Evolutionary conservation across 345 rosid species (phyloP).

Genomic region (Gossypium sturtianum): DNA sequence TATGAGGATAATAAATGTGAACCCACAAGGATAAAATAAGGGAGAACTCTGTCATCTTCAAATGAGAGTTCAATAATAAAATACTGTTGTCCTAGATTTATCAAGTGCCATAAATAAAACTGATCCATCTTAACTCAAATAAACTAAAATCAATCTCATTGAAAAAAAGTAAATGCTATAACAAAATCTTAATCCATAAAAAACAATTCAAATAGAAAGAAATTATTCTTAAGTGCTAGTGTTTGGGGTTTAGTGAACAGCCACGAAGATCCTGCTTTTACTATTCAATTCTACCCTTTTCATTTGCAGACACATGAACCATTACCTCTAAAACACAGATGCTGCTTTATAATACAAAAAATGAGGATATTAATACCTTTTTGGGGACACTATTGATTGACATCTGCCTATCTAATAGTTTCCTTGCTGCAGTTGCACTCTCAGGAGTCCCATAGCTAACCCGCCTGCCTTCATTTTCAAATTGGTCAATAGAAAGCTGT

Average conservation of each 20-base stretch:
- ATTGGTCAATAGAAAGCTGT: slow-evolving; percentile 91
- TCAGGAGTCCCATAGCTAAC: slow-evolving; percentile 94
- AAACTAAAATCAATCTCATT: neutral
- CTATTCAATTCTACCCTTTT: neutral
- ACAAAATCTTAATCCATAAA: neutral
- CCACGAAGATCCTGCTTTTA: neutral
- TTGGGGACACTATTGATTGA: slow-evolving; percentile 89
- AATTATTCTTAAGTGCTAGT: neutral
- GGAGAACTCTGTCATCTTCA: neutral
- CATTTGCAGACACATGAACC: neutral
- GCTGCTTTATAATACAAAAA: neutral
- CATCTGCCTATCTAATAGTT: slow-evolving; percentile 93
- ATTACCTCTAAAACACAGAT: neutral
- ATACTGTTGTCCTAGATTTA: neutral
- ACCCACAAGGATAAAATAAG: neutral
- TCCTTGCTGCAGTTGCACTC: slow-evolving; percentile 94
- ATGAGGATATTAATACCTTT: slow-evolving; percentile 44
- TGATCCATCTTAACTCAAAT: neutral
- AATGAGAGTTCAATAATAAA: neutral
- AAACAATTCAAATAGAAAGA: slow-evolving; percentile 2
- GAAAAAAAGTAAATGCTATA: neutral
- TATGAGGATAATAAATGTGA: neutral
- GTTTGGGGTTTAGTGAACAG: neutral
- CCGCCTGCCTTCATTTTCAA: slow-evolving; percentile 97
- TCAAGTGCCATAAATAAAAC: neutral